Percentiles rank a stretch among this genome's conserved stretches.
Evolutionary conservation across 2,329 filamentous ascomycete species (phyloP).

Genomic region (Aspergillus phoenicis): DNA sequence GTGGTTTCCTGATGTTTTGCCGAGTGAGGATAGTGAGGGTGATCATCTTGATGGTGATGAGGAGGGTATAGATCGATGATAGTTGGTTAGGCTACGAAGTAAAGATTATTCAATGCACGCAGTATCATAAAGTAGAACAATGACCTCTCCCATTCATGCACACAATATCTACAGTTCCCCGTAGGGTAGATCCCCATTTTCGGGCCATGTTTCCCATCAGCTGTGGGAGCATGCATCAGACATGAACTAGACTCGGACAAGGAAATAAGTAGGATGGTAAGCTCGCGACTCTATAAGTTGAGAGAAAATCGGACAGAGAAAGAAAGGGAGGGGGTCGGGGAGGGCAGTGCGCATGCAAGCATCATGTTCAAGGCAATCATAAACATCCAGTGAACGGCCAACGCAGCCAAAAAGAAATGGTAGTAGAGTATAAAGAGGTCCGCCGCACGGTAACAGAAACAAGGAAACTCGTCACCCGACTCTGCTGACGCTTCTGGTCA

Average conservation of each 20-base stretch:
- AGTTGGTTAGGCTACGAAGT: not conserved
- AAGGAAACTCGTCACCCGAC: slow-evolving; percentile 33
- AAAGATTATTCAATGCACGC: too few species aligned
- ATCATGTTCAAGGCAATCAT: slow-evolving; percentile 34
- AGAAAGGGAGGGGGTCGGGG: not conserved
- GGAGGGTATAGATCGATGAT: not conserved
- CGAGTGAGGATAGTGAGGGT: slow-evolving; percentile 46
- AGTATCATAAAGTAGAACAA: too few species aligned
- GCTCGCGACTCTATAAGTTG: slow-evolving; percentile 1
- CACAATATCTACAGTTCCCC: not conserved
- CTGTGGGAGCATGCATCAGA: not conserved
- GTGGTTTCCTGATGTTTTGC: slow-evolving; percentile 55
- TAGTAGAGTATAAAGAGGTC: slow-evolving; percentile 25
- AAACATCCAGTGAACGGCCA: slow-evolving; percentile 29
- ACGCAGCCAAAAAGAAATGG: slow-evolving; percentile 32
- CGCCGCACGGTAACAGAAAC: slow-evolving; percentile 26
- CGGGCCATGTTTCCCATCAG: too few species aligned
- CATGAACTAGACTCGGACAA: not conserved
- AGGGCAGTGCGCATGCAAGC: slow-evolving; percentile 12
- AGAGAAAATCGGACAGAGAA: slow-evolving; percentile 17
- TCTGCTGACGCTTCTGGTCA: slow-evolving; percentile 19
- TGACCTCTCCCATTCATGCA: not conserved
- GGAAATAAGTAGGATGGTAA: not conserved
- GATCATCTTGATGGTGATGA: not conserved
- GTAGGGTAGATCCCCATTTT: too few species aligned